Conservation (phyloP, 305 asterid species). For the Withania somnifera region DNA sequence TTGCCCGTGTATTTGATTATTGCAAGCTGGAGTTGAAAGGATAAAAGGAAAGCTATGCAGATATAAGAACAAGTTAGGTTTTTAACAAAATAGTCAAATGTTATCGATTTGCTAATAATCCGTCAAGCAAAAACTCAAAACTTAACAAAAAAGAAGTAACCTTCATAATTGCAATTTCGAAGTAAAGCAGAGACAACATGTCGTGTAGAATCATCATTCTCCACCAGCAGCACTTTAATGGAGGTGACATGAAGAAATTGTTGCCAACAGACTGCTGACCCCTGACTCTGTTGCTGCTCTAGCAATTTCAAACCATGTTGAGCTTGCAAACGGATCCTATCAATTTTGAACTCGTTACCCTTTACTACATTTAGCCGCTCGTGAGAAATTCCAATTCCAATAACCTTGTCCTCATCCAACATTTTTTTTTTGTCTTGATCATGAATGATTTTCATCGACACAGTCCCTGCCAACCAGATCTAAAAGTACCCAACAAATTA, state of each 20-base stretch:
- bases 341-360: constrained; percentile 19
- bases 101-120: not conserved
- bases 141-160: constrained; percentile 13
- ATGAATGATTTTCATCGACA: constrained; percentile 39
- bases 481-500: constrained; percentile 25
- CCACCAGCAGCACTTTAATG: constrained; percentile 74
- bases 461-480: constrained; percentile 45
- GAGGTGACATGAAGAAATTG: constrained; percentile 77
- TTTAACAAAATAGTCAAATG: not conserved
- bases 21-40: not conserved
- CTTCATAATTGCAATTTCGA: constrained; percentile 82
- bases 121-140: not conserved
- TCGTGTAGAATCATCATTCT: constrained; percentile 74
- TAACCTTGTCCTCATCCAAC: constrained; percentile 25
- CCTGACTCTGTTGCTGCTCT: constrained; percentile 28
- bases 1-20: not conserved
- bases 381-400: constrained; percentile 17
- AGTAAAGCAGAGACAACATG: constrained; percentile 77
- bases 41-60: not conserved
- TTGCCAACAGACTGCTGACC: constrained; percentile 52
- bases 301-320: constrained; percentile 14
- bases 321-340: constrained; percentile 11
- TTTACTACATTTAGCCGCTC: constrained; percentile 11
- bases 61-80: not conserved
- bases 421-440: constrained; percentile 29